Base-by-base conservation (phyloP, 2,329 filamentous ascomycete species). In the Pseudocercospora macadamiae region DNA sequence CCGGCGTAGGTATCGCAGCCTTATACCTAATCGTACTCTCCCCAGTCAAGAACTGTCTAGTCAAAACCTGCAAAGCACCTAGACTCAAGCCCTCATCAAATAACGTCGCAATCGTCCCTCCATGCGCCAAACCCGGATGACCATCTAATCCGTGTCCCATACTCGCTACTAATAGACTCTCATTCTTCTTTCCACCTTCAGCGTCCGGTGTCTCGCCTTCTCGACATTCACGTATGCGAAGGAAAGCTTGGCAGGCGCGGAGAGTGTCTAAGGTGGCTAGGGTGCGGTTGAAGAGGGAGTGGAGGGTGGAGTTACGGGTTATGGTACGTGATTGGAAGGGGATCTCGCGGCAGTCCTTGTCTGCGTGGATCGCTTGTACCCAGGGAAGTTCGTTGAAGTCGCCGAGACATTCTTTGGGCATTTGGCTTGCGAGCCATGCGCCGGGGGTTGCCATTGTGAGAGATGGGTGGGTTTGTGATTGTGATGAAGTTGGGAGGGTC, bases 21-120 rank as follows among this genome's bases (percentile, higher is more conserved):
- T 59, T 49, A 25, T 59, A 56, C 39, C 56, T 59, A 25, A 56
- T 59, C 26, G 55, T 55, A n/a, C 47, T 42, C 25, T 59, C 36
- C 3, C 39, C 60, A 4, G 55, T 62, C 47, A 56, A 48, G 37
- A 53, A 62, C 26, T 19, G 26, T 30, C 47, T 26, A 3, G 42
- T 25, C 26, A 62, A 25, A 18, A 53, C 30, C n/a, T 55, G 55
- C n/a, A 55, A 19, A 7, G 52, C 60, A 3, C 47, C 51, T 39
- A 18, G 3, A 7, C 3, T n/a, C n/a, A n/a, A n/a, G n/a, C n/a
- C n/a, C n/a, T 62, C 59, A 34, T 62, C 60, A 48, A 62, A 62
- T 0, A 59, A 48, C 14, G 60, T 55, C 19, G 60, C 60, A 28
- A 62, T 56, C 1, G 55, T 55, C 2, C 59, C 51, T 14, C 59